Conservation (phyloP, 176 grass and related monocot species). For the Pontederia paniculata region DNA sequence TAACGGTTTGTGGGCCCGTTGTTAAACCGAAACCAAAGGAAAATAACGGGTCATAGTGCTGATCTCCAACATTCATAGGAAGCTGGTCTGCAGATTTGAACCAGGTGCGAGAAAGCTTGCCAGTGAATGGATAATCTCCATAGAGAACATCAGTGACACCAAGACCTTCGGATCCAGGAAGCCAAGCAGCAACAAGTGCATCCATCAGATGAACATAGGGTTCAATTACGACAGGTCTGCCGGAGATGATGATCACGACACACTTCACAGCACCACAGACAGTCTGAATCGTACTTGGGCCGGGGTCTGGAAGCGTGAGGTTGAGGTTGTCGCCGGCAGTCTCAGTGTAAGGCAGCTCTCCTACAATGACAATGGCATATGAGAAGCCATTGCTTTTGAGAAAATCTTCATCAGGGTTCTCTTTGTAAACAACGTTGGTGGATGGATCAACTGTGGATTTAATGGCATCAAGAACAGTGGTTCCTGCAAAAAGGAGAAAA, state of each 20-base stretch:
- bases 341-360: slow-evolving; percentile 70
- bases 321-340: slow-evolving; percentile 56
- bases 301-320: slow-evolving; percentile 70
- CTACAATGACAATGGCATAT: slow-evolving; percentile 73
- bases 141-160: slow-evolving; percentile 75
- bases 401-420: slow-evolving; percentile 60
- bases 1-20: slow-evolving; percentile 29
- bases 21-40: slow-evolving; percentile 78
- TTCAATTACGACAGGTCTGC: slow-evolving; percentile 66
- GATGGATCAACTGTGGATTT: slow-evolving; percentile 58
- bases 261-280: slow-evolving; percentile 63
- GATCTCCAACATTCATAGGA: slow-evolving; percentile 74
- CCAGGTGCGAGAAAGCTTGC: slow-evolving; percentile 63
- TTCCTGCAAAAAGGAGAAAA: slow-evolving; percentile 54
- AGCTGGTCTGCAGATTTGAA: slow-evolving; percentile 77
- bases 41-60: slow-evolving; percentile 77
- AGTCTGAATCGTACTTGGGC: slow-evolving; percentile 59
- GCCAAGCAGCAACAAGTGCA: slow-evolving; percentile 86
- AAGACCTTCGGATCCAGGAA: slow-evolving; percentile 79
- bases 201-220: slow-evolving; percentile 74
- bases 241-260: slow-evolving; percentile 65
- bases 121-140: slow-evolving; percentile 76
- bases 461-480: slow-evolving; percentile 75
- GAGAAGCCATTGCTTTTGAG: slow-evolving; percentile 62
- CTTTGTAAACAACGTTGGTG: slow-evolving; percentile 53